Conservation (phyloP, 495 filamentous ascomycete species). For the Hypomontagnella submonticulosa region DNA sequence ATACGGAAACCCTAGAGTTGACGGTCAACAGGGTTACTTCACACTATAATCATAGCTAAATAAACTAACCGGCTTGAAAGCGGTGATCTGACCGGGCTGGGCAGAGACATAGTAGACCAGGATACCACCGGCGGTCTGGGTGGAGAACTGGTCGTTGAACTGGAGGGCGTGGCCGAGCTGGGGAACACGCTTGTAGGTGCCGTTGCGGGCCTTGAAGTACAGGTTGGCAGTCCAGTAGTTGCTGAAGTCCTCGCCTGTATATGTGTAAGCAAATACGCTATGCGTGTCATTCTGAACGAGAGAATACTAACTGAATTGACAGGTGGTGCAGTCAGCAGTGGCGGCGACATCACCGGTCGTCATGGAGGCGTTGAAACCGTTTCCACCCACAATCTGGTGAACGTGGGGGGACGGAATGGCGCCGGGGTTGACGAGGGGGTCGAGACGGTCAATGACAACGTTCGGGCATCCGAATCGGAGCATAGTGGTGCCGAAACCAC, state of each 20-base stretch:
- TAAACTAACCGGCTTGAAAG: slow-evolving; percentile 61
- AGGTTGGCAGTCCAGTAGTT: slow-evolving; percentile 67
- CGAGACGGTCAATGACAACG: slow-evolving; percentile 57
- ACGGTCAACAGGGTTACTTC: neutral
- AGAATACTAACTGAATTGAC: slow-evolving; percentile 48
- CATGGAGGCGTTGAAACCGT: slow-evolving; percentile 59
- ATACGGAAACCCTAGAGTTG: slow-evolving; percentile 61
- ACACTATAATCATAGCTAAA: too few species aligned
- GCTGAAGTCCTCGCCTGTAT: slow-evolving; percentile 52
- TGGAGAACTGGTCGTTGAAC: slow-evolving; percentile 61
- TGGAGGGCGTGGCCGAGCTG: slow-evolving; percentile 57
- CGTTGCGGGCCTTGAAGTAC: slow-evolving; percentile 64
- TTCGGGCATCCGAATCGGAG: slow-evolving; percentile 60
- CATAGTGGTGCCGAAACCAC: slow-evolving; percentile 52
- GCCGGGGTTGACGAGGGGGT: slow-evolving; percentile 57
- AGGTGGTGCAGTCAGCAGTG: slow-evolving; percentile 54
- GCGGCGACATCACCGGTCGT: slow-evolving; percentile 54
- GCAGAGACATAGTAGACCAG: slow-evolving; percentile 66
- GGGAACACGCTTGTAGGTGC: slow-evolving; percentile 61
- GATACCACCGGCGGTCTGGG: slow-evolving; percentile 60
- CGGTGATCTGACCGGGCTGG: slow-evolving; percentile 62
- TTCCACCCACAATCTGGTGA: slow-evolving; percentile 61
- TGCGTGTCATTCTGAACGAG: neutral
- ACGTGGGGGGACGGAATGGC: slow-evolving; percentile 52
- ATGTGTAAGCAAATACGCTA: neutral